Base-by-base conservation (phyloP, 306 rosid genomes). In the Quercus rubra region DNA sequence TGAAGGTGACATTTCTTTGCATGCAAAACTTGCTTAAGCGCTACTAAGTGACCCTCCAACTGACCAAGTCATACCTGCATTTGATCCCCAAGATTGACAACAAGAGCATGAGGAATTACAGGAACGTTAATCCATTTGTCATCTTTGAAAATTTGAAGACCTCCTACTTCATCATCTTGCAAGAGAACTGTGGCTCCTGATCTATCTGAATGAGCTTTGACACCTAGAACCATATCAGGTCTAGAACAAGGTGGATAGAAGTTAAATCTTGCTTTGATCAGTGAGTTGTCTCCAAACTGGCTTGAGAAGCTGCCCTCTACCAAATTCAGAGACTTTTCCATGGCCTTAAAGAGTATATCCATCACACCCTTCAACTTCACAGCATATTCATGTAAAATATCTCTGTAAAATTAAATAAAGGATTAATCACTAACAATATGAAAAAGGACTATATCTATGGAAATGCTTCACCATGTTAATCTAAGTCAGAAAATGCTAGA, bases 31-130 rank as follows among this genome's bases (percentile, higher is more conserved):
- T 8, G 46, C 46, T 38, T 38, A 38, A 38, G 46, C 3, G 46
- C 46, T 38, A 38, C 46, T 7, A 12, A 49, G 54, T 49, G 54
- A 13, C 54, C 54, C 46, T 38, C 27, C 23, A 58, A 58, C 27
- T 30, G 21, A 70, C 17, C 52, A 20, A 10, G 62, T 30, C 21
- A 46, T 78, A 85, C 92, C 94, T 88, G 90, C 91, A 91, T 79
- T 85, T 86, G 93, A 74, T 87, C 93, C 5, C 93, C 93, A 57
- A 87, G 84, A 81, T 91, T 91, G 85, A 89, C 86, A 20, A 91
- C 70, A 54, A 91, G 77, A 67, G 96, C 92, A 54, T 87, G 80
- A 74, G 87, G 80, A 9, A 89, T 74, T n/a, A 88, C 57, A 52
- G 93, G 96, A 23, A 89, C 92, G 61, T 79, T 86, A 74, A 81